Base-by-base conservation (phyloP, 1,139 yeast species). In the Lodderomyces theae region DNA sequence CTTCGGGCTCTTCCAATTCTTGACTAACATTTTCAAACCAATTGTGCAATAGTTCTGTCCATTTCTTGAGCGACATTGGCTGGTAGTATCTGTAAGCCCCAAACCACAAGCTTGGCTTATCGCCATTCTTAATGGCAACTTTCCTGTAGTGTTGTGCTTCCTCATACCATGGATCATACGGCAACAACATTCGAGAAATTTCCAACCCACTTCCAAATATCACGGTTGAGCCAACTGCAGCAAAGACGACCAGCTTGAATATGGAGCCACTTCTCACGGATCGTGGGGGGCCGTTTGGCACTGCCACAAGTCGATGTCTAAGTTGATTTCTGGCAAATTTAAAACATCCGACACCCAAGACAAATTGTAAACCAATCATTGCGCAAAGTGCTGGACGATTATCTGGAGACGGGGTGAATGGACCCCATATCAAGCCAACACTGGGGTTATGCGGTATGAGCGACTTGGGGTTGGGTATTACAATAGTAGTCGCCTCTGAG, bases 151-250 rank as follows among this genome's bases (percentile, higher is more conserved):
- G 56, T 40, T 56, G 63, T 2, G 84, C 82, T 52, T 80, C 86
- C 35, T 79, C 83, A 37, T 56, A 66, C 85, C 86, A 80, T 2
- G 86, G 86, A 51, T 81, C 86, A 53, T 74, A 74, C 2, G 81
- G 74, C 6, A 78, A 50, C 4, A 63, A 50, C 38, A 79, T 51
- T 40, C 86, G 59, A 23, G 75, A 63, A 5, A 69, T 49, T 50
- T 80, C 87, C 23, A 80, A 55, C 7, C 77, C 78, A 18, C 72
- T 53, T 19, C 65, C 63, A 44, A 63, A 61, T 2, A 66, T 49
- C 21, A 63, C 50, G 19, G 49, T 43, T 1, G 58, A 35, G 2
- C 72, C 73, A 2, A 54, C 46, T 0, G 52, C 24, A 1, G 32
- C 56, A 51, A 35, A 60, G 53, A 39, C 43, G 42, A 37, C 56